Percentiles rank a stretch among this genome's conserved stretches.
These are phyloP conservation scores for Ogataea degrootiae DNA, from an alignment of 805 yeast genomes.

Conservation along the genomic window DNA sequence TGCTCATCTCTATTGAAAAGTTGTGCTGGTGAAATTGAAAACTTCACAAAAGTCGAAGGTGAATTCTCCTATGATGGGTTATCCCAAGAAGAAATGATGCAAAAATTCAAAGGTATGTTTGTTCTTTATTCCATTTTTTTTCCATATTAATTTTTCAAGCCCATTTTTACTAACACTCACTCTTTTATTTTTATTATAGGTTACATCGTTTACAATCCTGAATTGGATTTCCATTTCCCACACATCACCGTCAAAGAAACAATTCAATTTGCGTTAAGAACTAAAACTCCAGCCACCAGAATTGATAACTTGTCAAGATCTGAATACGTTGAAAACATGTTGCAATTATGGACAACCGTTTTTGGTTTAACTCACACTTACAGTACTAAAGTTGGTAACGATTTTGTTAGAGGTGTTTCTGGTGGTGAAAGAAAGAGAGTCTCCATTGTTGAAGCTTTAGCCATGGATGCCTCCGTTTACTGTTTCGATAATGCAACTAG, in stretches of 20 bases:
- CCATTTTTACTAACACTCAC: constrained; percentile 7
- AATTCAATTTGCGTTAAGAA: constrained; percentile 61
- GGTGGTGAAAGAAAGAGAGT: constrained; percentile 75
- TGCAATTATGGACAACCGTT: constrained; percentile 48
- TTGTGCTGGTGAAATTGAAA: constrained; percentile 47
- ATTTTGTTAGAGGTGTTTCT: constrained; percentile 61
- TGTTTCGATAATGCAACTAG: constrained; percentile 70
- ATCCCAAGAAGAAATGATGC: constrained; percentile 53
- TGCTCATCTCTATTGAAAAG: constrained; percentile 67
- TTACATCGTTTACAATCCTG: constrained; percentile 55
- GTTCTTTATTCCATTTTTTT: not conserved
- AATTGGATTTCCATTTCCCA: constrained; percentile 71
- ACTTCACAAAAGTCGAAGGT: constrained; percentile 47
- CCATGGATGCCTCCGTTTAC: constrained; percentile 49
- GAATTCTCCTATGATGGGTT: constrained; percentile 59
- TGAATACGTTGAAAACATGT: constrained; percentile 37
- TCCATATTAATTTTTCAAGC: not conserved
- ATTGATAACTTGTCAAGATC: constrained; percentile 38
- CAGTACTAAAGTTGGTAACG: constrained; percentile 61
- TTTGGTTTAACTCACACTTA: constrained; percentile 57
- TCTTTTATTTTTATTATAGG: constrained; percentile 6
- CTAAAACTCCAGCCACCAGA: constrained; percentile 55
- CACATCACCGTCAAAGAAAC: constrained; percentile 73
- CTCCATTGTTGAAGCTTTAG: constrained; percentile 59
- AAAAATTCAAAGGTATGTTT: constrained; percentile 40